These are phyloP conservation scores for Primulina huaijiensis DNA, from an alignment of 257 asterid species.

Conservation along the genomic window DNA sequence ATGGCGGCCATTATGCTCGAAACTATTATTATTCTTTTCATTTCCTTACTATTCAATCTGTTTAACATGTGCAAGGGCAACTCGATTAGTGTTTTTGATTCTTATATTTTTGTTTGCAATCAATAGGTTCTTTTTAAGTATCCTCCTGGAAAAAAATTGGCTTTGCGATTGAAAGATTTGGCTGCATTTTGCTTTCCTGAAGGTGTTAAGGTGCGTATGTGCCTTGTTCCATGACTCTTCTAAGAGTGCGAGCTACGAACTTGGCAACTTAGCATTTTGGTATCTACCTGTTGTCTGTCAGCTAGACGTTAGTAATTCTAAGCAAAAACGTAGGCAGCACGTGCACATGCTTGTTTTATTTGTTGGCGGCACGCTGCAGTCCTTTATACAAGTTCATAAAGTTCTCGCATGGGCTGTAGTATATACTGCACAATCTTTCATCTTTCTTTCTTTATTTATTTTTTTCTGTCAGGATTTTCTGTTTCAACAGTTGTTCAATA, in stretches of 20 bases:
- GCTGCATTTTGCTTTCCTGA: constrained; percentile 90
- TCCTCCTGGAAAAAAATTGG: constrained; percentile 75
- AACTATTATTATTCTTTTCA: constrained; percentile 6
- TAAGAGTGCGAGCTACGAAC: not conserved
- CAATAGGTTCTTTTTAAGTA: constrained; percentile 71
- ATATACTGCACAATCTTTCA: not conserved
- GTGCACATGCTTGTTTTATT: not conserved
- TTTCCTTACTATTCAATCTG: not conserved
- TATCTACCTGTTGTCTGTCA: not conserved
- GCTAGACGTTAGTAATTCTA: not conserved
- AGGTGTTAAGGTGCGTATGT: constrained; percentile 68
- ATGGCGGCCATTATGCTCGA: not conserved
- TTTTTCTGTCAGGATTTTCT: not conserved
- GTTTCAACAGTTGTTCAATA: not conserved
- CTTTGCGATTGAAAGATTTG: constrained; percentile 62
- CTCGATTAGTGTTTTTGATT: constrained; percentile 7
- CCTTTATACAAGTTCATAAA: too few species aligned
- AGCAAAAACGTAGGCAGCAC: not conserved
- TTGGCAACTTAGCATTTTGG: not conserved
- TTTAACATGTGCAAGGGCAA: not conserved
- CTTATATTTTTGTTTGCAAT: constrained; percentile 20
- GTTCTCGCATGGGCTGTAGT: not conserved
- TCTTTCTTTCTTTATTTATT: not conserved
- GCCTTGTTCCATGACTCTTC: constrained; percentile 6
- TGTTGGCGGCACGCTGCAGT: not conserved